Evolutionary conservation across 345 rosid genomes (phyloP).

Genomic region (Rhizophora mangle): DNA sequence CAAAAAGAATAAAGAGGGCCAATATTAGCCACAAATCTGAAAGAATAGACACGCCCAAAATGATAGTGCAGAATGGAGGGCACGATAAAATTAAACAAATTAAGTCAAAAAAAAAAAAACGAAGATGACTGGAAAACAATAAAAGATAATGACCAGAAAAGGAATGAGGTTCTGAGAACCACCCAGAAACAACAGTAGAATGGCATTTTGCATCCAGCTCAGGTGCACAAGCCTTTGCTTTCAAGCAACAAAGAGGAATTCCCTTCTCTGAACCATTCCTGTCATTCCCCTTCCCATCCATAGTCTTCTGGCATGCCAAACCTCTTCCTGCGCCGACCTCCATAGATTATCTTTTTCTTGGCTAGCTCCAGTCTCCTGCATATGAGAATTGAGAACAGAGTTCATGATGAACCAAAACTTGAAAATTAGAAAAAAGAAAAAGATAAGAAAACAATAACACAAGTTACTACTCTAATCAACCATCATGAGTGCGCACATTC

Average conservation of each 20-base stretch:
- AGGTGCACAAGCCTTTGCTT: conserved; percentile 73
- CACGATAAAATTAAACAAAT: background rate
- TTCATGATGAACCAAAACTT: background rate
- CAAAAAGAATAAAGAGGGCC: conserved; percentile 1
- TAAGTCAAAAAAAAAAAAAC: background rate
- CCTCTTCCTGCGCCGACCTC: conserved; percentile 85
- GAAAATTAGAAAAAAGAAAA: no score
- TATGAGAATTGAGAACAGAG: background rate
- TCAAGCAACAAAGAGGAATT: conserved; percentile 88
- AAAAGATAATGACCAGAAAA: conserved; percentile 47
- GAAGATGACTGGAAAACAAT: background rate
- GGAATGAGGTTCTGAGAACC: conserved; percentile 80
- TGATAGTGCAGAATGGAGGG: background rate
- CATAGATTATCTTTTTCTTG: conserved; percentile 76
- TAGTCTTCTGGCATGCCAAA: conserved; percentile 95
- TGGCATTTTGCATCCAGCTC: conserved; percentile 88
- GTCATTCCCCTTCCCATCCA: conserved; percentile 91
- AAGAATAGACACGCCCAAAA: background rate
- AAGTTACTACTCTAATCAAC: no score
- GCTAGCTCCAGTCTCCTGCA: conserved; percentile 79
- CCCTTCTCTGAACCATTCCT: conserved; percentile 46
- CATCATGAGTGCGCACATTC: no score
- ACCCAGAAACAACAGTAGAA: conserved; percentile 97
- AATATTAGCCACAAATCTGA: conserved; percentile 8
- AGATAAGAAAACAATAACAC: no score